Conservation (phyloP, 208 protist species). For the Balamuthia mandrillaris region DNA sequence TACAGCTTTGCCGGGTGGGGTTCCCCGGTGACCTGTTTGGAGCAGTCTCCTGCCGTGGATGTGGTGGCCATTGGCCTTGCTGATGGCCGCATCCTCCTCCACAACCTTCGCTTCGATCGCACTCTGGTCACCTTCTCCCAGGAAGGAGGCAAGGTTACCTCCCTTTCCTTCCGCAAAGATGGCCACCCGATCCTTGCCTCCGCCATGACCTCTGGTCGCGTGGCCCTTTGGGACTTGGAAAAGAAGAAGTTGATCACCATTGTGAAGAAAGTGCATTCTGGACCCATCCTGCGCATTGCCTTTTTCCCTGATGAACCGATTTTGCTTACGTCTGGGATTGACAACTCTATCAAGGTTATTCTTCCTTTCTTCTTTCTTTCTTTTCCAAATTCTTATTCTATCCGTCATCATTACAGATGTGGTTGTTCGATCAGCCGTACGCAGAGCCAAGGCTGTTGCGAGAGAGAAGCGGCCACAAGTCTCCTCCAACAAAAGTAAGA, state of each 20-base stretch:
- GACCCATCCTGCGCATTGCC: background rate
- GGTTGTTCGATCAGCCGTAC: constrained; percentile 52
- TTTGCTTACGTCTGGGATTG: constrained; percentile 40
- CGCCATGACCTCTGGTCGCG: background rate
- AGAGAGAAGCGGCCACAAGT: constrained; percentile 46
- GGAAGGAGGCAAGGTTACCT: constrained; percentile 6
- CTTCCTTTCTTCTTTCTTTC: background rate
- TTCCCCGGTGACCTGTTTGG: background rate
- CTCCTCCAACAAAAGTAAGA: background rate
- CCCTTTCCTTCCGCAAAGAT: constrained; percentile 55
- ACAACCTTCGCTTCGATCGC: constrained; percentile 54
- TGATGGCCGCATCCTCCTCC: constrained; percentile 44
- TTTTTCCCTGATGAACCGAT: constrained; percentile 59
- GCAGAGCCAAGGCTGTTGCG: constrained; percentile 36
- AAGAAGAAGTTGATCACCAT: background rate
- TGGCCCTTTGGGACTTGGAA: constrained; percentile 61
- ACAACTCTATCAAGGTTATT: constrained; percentile 50
- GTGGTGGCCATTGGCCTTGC: constrained; percentile 57
- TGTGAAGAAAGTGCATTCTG: constrained; percentile 25
- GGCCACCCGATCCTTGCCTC: constrained; percentile 31
- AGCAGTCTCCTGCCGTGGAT: constrained; percentile 53
- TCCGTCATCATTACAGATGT: constrained; percentile 42
- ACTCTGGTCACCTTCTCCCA: constrained; percentile 43
- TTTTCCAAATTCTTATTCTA: background rate
- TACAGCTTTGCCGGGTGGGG: constrained; percentile 32